Conservation (phyloP, 1,284 basidiomycete species). For the Lentinula novae-zelandiae region DNA sequence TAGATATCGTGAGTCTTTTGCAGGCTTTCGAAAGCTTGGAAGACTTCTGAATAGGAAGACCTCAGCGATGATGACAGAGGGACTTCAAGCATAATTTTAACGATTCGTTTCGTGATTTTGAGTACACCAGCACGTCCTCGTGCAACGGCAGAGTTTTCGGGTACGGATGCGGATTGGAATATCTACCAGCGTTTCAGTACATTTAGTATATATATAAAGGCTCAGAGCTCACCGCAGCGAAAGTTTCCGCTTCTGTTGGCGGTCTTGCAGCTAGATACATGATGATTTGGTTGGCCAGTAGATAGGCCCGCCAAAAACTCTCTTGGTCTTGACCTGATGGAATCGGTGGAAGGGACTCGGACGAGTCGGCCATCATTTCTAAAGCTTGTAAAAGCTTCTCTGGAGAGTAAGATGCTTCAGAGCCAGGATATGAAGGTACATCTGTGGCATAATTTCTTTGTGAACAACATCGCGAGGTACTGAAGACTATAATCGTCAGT, state of each 20-base stretch:
- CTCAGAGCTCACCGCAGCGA: constrained; percentile 4
- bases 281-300: constrained; percentile 13
- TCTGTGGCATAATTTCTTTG: not conserved
- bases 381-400: constrained; percentile 9
- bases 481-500: not conserved
- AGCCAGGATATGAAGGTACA: too few species aligned
- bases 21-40: not conserved
- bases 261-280: constrained; percentile 13
- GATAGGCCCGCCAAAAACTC: constrained; percentile 11
- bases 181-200: not conserved
- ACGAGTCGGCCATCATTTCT: constrained; percentile 8
- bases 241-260: constrained; percentile 9
- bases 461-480: not conserved
- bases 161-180: constrained; percentile 8
- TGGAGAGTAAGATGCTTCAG: constrained; percentile 2
- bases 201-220: not conserved
- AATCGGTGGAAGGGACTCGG: constrained; percentile 5
- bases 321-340: constrained; percentile 9
- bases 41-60: not conserved
- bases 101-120: constrained; percentile 4
- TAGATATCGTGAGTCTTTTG: not conserved
- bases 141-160: constrained; percentile 6
- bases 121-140: constrained; percentile 3
- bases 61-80: not conserved
- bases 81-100: constrained; percentile 5